Percentiles rank a stretch among this genome's conserved stretches.
Conservation (phyloP, 768 basidiomycete species). For the Kwoniella sp. region DNA sequence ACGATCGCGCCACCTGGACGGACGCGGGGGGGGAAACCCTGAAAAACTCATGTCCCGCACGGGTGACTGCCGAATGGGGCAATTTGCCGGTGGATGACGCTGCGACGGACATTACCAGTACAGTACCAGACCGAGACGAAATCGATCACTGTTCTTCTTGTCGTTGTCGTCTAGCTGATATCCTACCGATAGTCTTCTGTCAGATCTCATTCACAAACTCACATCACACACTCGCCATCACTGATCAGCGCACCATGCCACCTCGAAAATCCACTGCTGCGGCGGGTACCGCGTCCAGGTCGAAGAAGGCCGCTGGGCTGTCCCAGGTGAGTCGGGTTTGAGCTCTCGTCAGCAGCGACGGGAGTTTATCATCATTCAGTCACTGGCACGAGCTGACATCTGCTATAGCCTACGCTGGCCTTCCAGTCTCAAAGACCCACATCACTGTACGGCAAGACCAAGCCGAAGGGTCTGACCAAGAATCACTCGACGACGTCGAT, state of each 20-base stretch:
- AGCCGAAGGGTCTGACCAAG: no score
- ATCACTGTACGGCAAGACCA: slow-evolving; percentile 8
- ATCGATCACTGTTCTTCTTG: slow-evolving; percentile 6
- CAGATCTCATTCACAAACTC: background rate
- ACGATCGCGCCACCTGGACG: no score
- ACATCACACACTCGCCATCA: background rate
- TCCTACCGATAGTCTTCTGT: background rate
- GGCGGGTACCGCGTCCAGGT: slow-evolving; percentile 4
- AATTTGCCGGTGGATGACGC: background rate
- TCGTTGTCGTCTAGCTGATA: background rate
- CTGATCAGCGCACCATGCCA: background rate
- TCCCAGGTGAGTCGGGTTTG: slow-evolving; percentile 22
- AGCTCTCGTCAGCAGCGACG: background rate
- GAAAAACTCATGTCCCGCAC: slow-evolving; percentile 4
- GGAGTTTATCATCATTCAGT: background rate
- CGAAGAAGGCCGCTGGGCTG: slow-evolving; percentile 28
- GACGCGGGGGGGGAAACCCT: no score
- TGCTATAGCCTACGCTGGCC: slow-evolving; percentile 28
- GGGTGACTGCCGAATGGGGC: background rate
- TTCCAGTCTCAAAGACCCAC: slow-evolving; percentile 29
- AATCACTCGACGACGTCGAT: no score
- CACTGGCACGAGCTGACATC: background rate
- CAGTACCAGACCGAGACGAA: background rate
- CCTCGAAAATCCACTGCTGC: slow-evolving; percentile 1
- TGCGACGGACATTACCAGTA: slow-evolving; percentile 1